Conservation (phyloP, 768 basidiomycete species). For the Mycena polygramma region DNA sequence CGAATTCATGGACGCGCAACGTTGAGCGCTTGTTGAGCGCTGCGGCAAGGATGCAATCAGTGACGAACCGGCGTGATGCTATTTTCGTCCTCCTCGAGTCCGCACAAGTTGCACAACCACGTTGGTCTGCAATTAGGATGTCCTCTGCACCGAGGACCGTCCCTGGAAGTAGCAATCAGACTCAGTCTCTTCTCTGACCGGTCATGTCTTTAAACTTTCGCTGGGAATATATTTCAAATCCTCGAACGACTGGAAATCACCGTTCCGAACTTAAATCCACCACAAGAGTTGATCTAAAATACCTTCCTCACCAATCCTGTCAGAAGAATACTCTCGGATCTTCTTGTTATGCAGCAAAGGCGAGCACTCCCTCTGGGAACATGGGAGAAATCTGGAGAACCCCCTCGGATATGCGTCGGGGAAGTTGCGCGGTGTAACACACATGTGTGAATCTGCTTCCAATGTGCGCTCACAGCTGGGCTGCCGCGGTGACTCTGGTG, state of each 20-base stretch:
- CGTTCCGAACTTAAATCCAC: background rate
- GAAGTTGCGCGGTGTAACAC: background rate
- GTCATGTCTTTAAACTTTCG: constrained; percentile 4
- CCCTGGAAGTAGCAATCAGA: background rate
- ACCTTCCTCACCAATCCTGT: background rate
- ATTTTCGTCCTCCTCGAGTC: background rate
- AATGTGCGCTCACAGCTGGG: background rate
- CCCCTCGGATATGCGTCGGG: constrained; percentile 20
- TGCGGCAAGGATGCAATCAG: constrained; percentile 7
- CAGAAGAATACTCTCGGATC: background rate
- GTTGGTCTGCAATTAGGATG: background rate
- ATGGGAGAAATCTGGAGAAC: constrained; percentile 6
- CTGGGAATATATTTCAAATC: constrained; percentile 13
- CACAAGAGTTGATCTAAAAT: no score
- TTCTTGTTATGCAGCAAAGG: background rate
- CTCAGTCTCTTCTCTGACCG: constrained; percentile 8
- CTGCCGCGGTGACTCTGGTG: constrained; percentile 1
- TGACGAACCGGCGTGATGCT: background rate
- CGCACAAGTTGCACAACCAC: background rate
- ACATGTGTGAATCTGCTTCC: background rate
- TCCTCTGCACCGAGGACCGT: constrained; percentile 3
- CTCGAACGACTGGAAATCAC: background rate
- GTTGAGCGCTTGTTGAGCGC: background rate
- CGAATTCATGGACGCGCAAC: constrained; percentile 11
- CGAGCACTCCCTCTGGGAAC: background rate